phyloP scores from a whole-genome alignment of 495 filamentous ascomycete genomes.

The Umbilicaria muhlenbergii region DNA sequence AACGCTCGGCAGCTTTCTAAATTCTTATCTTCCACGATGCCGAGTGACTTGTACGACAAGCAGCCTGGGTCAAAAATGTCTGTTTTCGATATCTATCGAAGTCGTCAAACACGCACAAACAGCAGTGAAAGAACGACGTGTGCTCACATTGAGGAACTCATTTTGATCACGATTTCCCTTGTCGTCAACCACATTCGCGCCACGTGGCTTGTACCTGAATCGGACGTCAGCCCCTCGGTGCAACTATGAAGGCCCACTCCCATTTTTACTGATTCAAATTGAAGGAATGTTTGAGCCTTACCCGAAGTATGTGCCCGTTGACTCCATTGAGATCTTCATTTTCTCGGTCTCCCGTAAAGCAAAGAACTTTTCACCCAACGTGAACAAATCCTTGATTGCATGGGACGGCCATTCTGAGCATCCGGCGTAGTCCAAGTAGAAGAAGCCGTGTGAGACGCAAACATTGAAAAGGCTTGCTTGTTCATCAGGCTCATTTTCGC shows the following conservation, averaged over 20 bases:
- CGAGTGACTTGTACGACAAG: slow-evolving; percentile 19
- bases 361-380: slow-evolving; percentile 34
- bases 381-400: no score
- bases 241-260: no score
- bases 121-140: neutral
- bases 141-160: slow-evolving; percentile 35
- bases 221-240: no score
- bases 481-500: slow-evolving; percentile 19
- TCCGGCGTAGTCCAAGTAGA: slow-evolving; percentile 42
- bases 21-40: slow-evolving; percentile 32
- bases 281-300: slow-evolving; percentile 29
- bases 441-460: slow-evolving; percentile 36
- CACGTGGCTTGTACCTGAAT: no score
- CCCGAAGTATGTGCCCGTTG: slow-evolving; percentile 31
- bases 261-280: no score
- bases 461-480: slow-evolving; percentile 31
- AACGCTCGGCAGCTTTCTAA: slow-evolving; percentile 28
- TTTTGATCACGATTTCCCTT: slow-evolving; percentile 32
- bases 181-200: no score
- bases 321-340: slow-evolving; percentile 17
- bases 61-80: slow-evolving; percentile 1
- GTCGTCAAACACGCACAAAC: no score
- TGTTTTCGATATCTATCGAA: no score
- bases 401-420: no score
- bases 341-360: slow-evolving; percentile 23